Percentiles rank a stretch among this genome's conserved stretches.
phyloP scores from a whole-genome alignment of 805 yeast species.

The Vanderwaltozyma polyspora region DNA sequence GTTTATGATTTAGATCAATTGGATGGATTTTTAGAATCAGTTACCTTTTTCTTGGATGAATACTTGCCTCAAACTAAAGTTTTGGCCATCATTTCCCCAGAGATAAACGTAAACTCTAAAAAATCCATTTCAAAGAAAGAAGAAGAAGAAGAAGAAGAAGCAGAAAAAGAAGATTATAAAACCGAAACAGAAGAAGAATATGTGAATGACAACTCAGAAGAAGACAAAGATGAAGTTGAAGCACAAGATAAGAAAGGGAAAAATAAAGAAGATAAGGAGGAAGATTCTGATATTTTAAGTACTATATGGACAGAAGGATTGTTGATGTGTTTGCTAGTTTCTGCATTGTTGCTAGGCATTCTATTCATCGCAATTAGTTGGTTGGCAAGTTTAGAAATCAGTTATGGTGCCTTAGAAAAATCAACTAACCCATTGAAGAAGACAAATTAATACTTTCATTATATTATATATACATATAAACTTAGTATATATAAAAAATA shows the following conservation, averaged over 20 bases:
- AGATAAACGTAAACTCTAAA: not conserved
- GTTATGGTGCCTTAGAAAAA: constrained; percentile 75
- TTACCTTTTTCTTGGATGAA: constrained; percentile 15
- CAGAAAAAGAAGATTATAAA: not conserved
- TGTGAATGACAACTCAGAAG: not conserved
- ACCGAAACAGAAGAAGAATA: not conserved
- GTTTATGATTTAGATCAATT: constrained; percentile 15
- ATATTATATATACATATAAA: no score
- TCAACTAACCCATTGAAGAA: constrained; percentile 26
- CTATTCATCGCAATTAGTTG: constrained; percentile 57
- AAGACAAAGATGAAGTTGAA: constrained; percentile 1
- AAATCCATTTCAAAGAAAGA: constrained; percentile 1
- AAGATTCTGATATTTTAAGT: constrained; percentile 18
- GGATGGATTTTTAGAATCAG: constrained; percentile 21
- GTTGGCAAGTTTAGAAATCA: constrained; percentile 59
- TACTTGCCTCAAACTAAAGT: constrained; percentile 3
- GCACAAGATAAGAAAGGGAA: no score
- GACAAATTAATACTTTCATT: constrained; percentile 13
- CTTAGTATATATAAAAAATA: no score
- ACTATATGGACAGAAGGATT: constrained; percentile 43
- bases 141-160: constrained; percentile 1
- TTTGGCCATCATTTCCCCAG: not conserved
- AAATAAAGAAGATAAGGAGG: constrained; percentile 3
- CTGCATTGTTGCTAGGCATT: constrained; percentile 46
- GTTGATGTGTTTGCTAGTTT: constrained; percentile 61